Base-by-base conservation (phyloP, 352 stramenopile species). In the Globisporangium lucens region DNA sequence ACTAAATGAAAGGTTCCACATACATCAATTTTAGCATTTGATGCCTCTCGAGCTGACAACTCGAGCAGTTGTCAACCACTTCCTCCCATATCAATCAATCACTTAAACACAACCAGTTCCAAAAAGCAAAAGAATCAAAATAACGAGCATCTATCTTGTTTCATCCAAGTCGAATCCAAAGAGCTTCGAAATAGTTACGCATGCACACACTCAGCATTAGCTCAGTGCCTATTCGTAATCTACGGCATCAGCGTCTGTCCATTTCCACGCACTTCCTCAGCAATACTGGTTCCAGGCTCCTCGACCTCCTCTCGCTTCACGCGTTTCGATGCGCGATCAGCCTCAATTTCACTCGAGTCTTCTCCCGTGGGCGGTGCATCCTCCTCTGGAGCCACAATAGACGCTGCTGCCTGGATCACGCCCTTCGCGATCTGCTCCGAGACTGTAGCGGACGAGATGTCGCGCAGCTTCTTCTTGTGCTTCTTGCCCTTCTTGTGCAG, bases 401-500 rank as follows among this genome's bases (percentile, higher is more conserved):
- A 15, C 22, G 9, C 46, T 35, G 52, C 12, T 9, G 61, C 53
- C 65, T 70, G 27, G 65, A 66, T 69, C 70, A 29, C 12, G 65
- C 70, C 76, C 8, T 67, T 57, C 4, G 82, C 70, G 33, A 85
- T 66, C 22, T 72, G 75, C 68, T 87, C 79, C 27, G 83, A 88
- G 30, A 89, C 75, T 9, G 83, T 87, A 3, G 74, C 73, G 0
- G 81, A 76, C 24, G 77, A 75, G 27, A 81, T 67, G 30, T 73
- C 68, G 55, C 84, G 80, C 52, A 90, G 43, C 60, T 89, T 82
- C 60, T 90, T 91, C 75, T 95, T 93, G 79, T 95, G 88, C 46
- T 87, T 89, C 70, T 92, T 92, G 51, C 88, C 88, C 63, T 91
- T 89, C 52, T 70, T 73, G 69, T 95, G 88, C 43, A 93, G 68